Percentiles rank a stretch among this genome's conserved stretches.
These are phyloP conservation scores for Salix brachista DNA, from an alignment of 345 rosid genomes.

Conservation along the genomic window DNA sequence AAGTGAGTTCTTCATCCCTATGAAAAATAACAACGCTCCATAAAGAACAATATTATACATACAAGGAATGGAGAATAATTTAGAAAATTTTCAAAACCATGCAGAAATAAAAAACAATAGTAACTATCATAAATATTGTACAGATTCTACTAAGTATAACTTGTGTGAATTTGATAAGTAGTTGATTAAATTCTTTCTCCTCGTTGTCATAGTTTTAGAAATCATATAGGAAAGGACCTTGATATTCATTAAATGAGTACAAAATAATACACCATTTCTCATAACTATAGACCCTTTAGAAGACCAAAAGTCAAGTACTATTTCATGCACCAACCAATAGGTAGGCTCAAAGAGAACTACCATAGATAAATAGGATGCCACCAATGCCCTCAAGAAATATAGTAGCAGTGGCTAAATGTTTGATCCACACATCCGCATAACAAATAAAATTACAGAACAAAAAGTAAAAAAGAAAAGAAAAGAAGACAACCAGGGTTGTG, in stretches of 20 bases:
- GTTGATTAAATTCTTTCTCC: constrained; percentile 9
- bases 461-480: background rate
- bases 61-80: background rate
- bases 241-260: background rate
- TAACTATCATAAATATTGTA: background rate
- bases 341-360: constrained; percentile 63
- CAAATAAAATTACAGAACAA: background rate
- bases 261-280: background rate
- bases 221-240: constrained; percentile 9
- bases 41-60: constrained; percentile 20
- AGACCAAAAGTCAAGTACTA: background rate
- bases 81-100: background rate
- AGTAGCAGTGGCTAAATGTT: constrained; percentile 15
- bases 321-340: constrained; percentile 51
- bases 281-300: background rate
- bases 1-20: constrained; percentile 23
- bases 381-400: constrained; percentile 59
- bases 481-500: background rate
- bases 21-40: constrained; percentile 21
- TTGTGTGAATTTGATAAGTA: constrained; percentile 22
- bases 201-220: constrained; percentile 22
- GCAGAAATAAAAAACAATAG: background rate
- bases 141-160: background rate
- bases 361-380: constrained; percentile 66
- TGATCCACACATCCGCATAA: background rate